Evolutionary conservation across 148 eudicot species (phyloP).

Genomic region (Cornus suecica): DNA sequence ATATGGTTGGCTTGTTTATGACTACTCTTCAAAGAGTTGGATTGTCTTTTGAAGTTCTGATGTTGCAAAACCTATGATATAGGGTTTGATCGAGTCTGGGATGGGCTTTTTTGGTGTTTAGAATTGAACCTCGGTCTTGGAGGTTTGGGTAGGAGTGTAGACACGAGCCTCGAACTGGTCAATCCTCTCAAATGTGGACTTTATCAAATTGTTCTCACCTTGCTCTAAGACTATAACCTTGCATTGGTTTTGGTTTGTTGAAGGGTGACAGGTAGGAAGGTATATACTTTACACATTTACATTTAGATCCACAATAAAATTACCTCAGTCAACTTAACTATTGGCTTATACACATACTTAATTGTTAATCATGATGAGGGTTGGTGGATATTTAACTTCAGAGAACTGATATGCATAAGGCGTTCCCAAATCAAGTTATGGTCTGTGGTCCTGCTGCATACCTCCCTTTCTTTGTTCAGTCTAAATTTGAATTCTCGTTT

Average conservation of each 20-base stretch:
- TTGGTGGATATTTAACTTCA: not conserved
- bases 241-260: not conserved
- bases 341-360: not conserved
- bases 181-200: no score
- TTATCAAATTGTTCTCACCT: no score
- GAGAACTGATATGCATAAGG: not conserved
- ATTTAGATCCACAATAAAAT: not conserved
- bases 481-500: not conserved
- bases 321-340: not conserved
- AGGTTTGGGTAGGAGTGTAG: no score
- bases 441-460: not conserved
- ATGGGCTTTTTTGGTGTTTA: no score
- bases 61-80: no score
- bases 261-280: not conserved
- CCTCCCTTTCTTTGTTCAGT: not conserved
- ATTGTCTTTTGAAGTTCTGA: no score
- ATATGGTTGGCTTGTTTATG: no score
- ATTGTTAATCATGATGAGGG: not conserved
- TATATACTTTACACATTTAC: not conserved
- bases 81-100: no score
- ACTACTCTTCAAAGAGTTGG: no score
- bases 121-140: no score
- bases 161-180: no score
- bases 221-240: not conserved
- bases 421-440: not conserved